Conservation (phyloP, 2,329 filamentous ascomycete genomes). For the Capronia coronata region DNA sequence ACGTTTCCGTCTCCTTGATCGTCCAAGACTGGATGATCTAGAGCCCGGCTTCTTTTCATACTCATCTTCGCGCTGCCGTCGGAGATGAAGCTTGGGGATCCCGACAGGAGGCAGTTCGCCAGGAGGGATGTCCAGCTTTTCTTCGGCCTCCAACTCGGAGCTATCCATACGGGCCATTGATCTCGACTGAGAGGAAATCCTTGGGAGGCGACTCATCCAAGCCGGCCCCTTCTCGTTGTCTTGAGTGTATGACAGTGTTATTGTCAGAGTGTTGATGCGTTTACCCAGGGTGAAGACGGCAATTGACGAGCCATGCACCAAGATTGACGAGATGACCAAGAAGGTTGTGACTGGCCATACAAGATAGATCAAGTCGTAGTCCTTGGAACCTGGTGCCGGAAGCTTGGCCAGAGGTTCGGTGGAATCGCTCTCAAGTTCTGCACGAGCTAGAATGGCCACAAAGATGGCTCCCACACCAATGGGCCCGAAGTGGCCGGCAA, state of each 20-base stretch:
- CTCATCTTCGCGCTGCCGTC: slow-evolving; percentile 71
- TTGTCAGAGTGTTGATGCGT: slow-evolving; percentile 89
- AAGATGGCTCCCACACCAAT: slow-evolving; percentile 97
- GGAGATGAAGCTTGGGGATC: slow-evolving; percentile 68
- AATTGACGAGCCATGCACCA: slow-evolving; percentile 96
- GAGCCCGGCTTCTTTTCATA: slow-evolving; percentile 49
- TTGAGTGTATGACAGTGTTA: slow-evolving; percentile 94
- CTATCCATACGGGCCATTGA: slow-evolving; percentile 70
- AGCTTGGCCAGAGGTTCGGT: slow-evolving; percentile 68
- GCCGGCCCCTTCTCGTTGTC: slow-evolving; percentile 79
- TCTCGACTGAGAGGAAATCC: slow-evolving; percentile 74
- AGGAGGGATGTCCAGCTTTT: slow-evolving; percentile 56
- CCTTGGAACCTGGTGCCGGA: slow-evolving; percentile 45
- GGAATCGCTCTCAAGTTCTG: slow-evolving; percentile 72
- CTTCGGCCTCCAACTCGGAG: slow-evolving; percentile 33
- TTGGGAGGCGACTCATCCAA: slow-evolving; percentile 91
- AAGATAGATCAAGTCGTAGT: slow-evolving; percentile 67
- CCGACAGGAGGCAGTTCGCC: slow-evolving; percentile 67
- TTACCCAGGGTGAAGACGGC: slow-evolving; percentile 97
- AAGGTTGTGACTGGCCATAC: slow-evolving; percentile 97
- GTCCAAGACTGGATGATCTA: slow-evolving; percentile 47
- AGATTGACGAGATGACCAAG: slow-evolving; percentile 85
- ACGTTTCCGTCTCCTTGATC: slow-evolving; percentile 50
- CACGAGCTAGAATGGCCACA: slow-evolving; percentile 82
- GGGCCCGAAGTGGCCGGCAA: slow-evolving; percentile 94